A percentile compares a stretch with the other conserved stretches of the same genome.
phyloP scores from a whole-genome alignment of 2,329 filamentous ascomycete species.

The Juglanconis sp. region DNA sequence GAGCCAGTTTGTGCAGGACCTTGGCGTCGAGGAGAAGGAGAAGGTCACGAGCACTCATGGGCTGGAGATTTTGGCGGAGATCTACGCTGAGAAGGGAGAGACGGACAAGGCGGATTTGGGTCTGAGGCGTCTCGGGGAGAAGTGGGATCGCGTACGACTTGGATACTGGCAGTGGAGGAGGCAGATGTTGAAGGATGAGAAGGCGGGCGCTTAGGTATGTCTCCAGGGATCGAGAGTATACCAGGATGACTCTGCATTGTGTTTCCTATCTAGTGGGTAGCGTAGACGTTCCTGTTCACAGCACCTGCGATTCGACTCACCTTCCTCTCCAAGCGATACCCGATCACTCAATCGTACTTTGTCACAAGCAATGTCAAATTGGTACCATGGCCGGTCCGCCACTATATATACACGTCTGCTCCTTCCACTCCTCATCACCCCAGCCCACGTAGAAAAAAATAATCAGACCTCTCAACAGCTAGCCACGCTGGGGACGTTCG shows the following conservation, averaged over 20 bases:
- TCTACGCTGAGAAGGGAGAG: conserved; percentile 56
- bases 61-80: conserved; percentile 69
- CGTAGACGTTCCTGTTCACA: too few species aligned
- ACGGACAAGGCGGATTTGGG: conserved; percentile 64
- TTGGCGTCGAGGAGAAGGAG: conserved; percentile 43
- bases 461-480: neutral
- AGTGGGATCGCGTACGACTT: conserved; percentile 85
- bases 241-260: too few species aligned
- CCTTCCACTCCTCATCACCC: neutral
- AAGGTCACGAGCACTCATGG: conserved; percentile 61
- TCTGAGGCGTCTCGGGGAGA: conserved; percentile 70
- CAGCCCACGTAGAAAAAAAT: neutral
- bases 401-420: neutral
- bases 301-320: too few species aligned
- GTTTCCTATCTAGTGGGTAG: too few species aligned
- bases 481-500: conserved; percentile 9
- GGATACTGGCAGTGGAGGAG: conserved; percentile 89
- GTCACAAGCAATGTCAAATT: too few species aligned
- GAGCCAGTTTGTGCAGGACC: conserved; percentile 46
- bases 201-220: neutral
- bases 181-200: conserved; percentile 33
- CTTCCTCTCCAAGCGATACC: too few species aligned
- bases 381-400: too few species aligned
- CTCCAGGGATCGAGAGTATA: too few species aligned
- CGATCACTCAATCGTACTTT: too few species aligned